phyloP scores from a whole-genome alignment of 169 alveolate species.

The Plasmodium chabaudi region DNA sequence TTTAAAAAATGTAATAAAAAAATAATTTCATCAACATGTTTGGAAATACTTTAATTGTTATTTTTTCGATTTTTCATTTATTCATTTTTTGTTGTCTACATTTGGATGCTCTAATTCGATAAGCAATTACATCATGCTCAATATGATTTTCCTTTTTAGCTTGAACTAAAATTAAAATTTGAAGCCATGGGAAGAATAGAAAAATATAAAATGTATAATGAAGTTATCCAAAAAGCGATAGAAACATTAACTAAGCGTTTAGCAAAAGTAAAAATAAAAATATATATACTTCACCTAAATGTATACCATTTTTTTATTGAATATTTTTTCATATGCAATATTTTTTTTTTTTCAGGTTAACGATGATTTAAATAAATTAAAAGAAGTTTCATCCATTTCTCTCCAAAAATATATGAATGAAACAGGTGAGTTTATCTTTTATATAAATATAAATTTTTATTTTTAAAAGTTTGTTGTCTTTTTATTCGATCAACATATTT shows the following conservation, averaged over 20 bases:
- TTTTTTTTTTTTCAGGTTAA: slow-evolving; percentile 14
- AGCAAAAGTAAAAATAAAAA: slow-evolving; percentile 21
- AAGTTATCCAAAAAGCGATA: slow-evolving; percentile 38
- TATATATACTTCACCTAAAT: neutral
- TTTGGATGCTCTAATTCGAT: too few relatives aligned
- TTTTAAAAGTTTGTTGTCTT: neutral
- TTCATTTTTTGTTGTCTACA: too few relatives aligned
- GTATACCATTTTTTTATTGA: neutral
- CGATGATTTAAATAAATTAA: slow-evolving; percentile 46
- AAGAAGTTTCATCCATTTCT: slow-evolving; percentile 29
- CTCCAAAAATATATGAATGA: slow-evolving; percentile 66
- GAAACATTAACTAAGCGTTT: slow-evolving; percentile 38
- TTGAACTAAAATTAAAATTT: slow-evolving; percentile 41
- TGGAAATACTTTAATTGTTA: too few relatives aligned
- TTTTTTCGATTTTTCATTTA: too few relatives aligned
- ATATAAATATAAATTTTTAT: neutral
- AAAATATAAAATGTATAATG: slow-evolving; percentile 33
- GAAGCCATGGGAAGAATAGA: slow-evolving; percentile 66
- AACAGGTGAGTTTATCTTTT: slow-evolving; percentile 6
- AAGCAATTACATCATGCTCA: neutral
- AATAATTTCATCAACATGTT: neutral
- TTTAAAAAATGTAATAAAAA: slow-evolving; percentile 31
- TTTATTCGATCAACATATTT: neutral
- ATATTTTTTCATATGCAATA: neutral
- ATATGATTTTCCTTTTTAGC: slow-evolving; percentile 5